These are phyloP conservation scores for Chlorella sp. DNA, from an alignment of 139 green algal genomes.

Conservation along the genomic window DNA sequence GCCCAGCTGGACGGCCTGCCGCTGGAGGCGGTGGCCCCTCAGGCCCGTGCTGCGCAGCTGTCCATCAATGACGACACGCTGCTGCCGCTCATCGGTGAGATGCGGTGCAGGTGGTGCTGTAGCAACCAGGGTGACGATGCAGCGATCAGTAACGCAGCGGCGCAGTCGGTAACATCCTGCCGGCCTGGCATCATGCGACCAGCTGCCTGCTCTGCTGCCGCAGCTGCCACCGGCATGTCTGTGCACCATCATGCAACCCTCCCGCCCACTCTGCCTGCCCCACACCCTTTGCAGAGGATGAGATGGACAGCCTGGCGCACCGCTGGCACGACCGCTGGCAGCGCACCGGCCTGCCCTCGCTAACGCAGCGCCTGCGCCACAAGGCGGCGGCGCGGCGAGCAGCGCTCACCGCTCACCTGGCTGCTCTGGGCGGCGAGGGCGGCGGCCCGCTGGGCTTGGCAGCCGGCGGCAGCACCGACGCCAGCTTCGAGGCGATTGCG, in stretches of 20 bases:
- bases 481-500: neutral
- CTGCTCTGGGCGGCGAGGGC: neutral
- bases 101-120: too few relatives aligned
- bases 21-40: constrained; percentile 33
- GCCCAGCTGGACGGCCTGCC: constrained; percentile 50
- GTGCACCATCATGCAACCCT: too few relatives aligned
- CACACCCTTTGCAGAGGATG: constrained; percentile 30
- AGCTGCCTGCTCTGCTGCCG: too few relatives aligned
- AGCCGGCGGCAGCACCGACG: neutral
- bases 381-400: neutral
- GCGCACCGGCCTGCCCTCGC: too few relatives aligned
- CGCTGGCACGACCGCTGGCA: constrained; percentile 16
- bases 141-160: too few relatives aligned
- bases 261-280: too few relatives aligned
- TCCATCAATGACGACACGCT: constrained; percentile 31
- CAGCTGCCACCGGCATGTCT: too few relatives aligned
- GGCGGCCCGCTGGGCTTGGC: too few relatives aligned
- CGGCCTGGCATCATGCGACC: too few relatives aligned
- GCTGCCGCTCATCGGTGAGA: constrained; percentile 42
- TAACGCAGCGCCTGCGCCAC: constrained; percentile 10
- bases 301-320: constrained; percentile 41
- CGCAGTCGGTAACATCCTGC: too few relatives aligned
- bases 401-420: neutral
- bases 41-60: neutral
- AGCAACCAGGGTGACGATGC: too few relatives aligned